Base-by-base conservation (phyloP, 345 rosid species). In the Nephelium lappaceum region DNA sequence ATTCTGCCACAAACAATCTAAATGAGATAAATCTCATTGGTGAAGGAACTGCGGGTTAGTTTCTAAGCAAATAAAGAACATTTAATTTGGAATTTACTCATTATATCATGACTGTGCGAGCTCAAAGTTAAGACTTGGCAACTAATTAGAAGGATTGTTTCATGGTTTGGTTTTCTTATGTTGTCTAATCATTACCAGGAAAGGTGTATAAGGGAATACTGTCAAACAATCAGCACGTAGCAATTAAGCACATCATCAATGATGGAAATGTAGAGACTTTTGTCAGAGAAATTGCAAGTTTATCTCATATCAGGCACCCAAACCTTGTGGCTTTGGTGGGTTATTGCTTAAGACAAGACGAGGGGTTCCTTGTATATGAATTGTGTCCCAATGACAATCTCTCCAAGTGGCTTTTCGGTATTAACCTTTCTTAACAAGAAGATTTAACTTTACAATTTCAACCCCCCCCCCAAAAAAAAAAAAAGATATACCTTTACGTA, bases 1-100 rank as follows among this genome's bases (percentile, higher is more conserved):
- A 74, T 60, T 79, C 72, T 16, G 88, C 92, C 43, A 87, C 90
- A 10, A 67, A 76, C 51, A 84, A 79, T 57, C 77, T 87, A 60
- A 75, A 81, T 71, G 78, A 69, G 36, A 58, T 71, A n/a, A 86
- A 89, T 80, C 77, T 86, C 75, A 86, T 84, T 8, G 89, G 90
- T 10, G 84, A 87, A 87, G 90, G 92, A 78, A 87, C 86, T 53
- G 88, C 92, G 21, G 89, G 91, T 84, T 67, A 72, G 76, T 71
- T 31, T 67, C 53, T 11, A 14, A 43, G 57, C 67, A 31, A n/a
- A 23, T 11, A 66, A 23, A 42, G 11, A 55, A n/a, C 25, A 19
- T 49, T 49, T 49, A 11, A 49, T 41, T 41, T 41, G 43, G 43
- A 41, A 5, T 41, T 41, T 41, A 41, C 43, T 41, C 43, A 0